Evolutionary conservation across 495 filamentous ascomycete species (phyloP).

Genomic region (Podospora australis): DNA sequence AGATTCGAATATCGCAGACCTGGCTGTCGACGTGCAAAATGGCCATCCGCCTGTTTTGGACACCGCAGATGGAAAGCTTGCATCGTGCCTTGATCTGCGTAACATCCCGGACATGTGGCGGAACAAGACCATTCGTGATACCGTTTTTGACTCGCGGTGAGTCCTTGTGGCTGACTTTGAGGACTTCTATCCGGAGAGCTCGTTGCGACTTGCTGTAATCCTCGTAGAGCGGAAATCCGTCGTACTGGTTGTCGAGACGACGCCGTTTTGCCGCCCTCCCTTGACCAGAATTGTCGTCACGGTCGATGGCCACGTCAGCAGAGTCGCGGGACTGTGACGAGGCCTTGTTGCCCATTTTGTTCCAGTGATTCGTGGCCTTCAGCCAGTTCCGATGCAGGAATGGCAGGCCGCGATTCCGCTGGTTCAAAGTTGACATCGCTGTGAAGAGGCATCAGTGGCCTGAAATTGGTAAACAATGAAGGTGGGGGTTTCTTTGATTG

Average conservation of each 20-base stretch:
- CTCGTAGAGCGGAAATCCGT: conserved; percentile 28
- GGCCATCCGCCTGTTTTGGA: conserved; percentile 19
- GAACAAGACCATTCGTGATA: conserved; percentile 32
- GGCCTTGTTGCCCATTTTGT: conserved; percentile 36
- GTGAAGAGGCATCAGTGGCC: conserved; percentile 7
- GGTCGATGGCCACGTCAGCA: conserved; percentile 26
- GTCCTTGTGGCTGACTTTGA: conserved; percentile 42
- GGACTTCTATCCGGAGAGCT: conserved; percentile 41
- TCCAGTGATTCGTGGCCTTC: conserved; percentile 22
- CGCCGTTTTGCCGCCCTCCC: conserved; percentile 35
- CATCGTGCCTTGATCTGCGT: conserved; percentile 36
- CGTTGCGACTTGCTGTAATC: conserved; percentile 23
- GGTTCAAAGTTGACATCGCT: conserved; percentile 21
- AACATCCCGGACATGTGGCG: conserved; percentile 33
- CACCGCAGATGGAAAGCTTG: conserved; percentile 34
- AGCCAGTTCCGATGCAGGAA: conserved; percentile 35
- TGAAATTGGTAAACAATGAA: not conserved
- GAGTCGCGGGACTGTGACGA: conserved; percentile 25
- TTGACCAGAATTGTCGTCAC: conserved; percentile 21
- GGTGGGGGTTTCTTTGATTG: not conserved
- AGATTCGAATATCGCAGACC: conserved; percentile 39
- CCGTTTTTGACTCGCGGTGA: conserved; percentile 31
- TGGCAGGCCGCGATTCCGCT: conserved; percentile 21
- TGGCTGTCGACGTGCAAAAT: conserved; percentile 42
- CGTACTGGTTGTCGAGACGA: conserved; percentile 29